These are phyloP conservation scores for Amanita exitialis DNA, from an alignment of 768 basidiomycete species.

Conservation along the genomic window DNA sequence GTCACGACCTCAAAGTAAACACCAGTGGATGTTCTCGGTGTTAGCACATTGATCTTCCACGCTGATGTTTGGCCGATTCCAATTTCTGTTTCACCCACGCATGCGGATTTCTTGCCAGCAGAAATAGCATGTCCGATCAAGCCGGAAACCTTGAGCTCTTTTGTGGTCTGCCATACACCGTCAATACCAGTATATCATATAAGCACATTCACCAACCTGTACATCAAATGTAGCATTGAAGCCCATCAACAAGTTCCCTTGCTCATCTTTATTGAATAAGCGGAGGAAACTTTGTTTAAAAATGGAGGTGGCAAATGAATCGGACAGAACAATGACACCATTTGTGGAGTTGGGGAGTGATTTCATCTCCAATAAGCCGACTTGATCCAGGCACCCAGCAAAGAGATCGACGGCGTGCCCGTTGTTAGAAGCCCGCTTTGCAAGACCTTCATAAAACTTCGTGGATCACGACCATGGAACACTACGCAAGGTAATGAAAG, in stretches of 20 bases:
- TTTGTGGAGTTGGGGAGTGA: conserved; percentile 92
- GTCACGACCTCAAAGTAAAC: conserved; percentile 99
- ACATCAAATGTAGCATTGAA: conserved; percentile 99
- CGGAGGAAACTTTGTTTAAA: conserved; percentile 98
- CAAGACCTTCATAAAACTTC: conserved; percentile 92
- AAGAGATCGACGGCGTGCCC: conserved; percentile 95
- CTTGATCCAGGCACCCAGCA: conserved; percentile 95
- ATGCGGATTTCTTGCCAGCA: conserved; percentile 90
- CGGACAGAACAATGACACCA: conserved; percentile 91
- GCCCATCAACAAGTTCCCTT: conserved; percentile 91
- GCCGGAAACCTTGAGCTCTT: conserved; percentile 97
- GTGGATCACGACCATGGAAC: conserved; percentile 8
- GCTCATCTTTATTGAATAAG: conserved; percentile 85
- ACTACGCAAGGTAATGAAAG: not conserved
- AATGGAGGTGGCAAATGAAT: conserved; percentile 95
- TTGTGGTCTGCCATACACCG: conserved; percentile 63
- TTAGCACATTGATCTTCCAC: conserved; percentile 93
- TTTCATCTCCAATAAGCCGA: conserved; percentile 97
- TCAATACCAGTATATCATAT: not conserved
- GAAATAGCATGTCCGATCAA: conserved; percentile 97
- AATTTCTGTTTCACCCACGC: conserved; percentile 98
- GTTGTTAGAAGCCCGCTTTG: conserved; percentile 87
- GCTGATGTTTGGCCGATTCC: conserved; percentile 98
- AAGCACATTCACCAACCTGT: conserved; percentile 40
- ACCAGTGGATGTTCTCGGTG: conserved; percentile 76